Base-by-base conservation (phyloP, 495 filamentous ascomycete genomes). In the Neurospora discreta region DNA sequence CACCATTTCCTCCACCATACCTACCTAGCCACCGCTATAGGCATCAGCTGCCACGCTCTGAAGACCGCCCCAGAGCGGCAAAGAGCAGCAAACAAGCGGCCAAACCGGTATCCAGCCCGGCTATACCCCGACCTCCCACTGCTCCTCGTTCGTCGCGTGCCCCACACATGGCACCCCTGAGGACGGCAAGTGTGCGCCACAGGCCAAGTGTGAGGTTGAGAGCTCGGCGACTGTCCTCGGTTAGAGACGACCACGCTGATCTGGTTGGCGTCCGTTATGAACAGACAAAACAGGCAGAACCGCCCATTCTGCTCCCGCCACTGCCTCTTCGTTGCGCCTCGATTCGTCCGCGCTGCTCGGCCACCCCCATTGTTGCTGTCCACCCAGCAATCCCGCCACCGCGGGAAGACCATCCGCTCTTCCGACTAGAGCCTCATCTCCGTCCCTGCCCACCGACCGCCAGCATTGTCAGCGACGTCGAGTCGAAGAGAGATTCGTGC, bases 241-340 rank as follows among this genome's bases (percentile, higher is more conserved):
- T 85, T 74, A 80, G 82, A 67, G 82, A 83, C 71, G 84, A 86
- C 76, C 79, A 81, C 38, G 15, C 26, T 26, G 81, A 80, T 75
- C 76, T 87, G 73, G 82, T 85, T 67, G 85, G 80, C 41, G 74
- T 89, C 67, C 83, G 86, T 20, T 89, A 90, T 78, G 85, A 88
- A 73, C 80, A 87, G 73, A 87, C 86, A 16, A 77, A 82, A 39
- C 81, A 85, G 73, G 85, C 84, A 18, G 82, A 88, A 74, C 85
- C 86, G 39, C 87, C 88, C 8, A 87, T 87, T 68, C 86, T 85
- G 2, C 78, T 87, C 30, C 83, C 84, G 71, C 81, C 82, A 38
- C 80, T 82, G n/a, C 77, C 79, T 39, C 78, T 77, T 52, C 78
- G 11, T 74, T 73, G 33, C 81, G 81, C 33, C 52, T 65, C 52